These are phyloP conservation scores for Aspergillus sp. DNA, from an alignment of 2,329 filamentous ascomycete genomes.

Conservation along the genomic window DNA sequence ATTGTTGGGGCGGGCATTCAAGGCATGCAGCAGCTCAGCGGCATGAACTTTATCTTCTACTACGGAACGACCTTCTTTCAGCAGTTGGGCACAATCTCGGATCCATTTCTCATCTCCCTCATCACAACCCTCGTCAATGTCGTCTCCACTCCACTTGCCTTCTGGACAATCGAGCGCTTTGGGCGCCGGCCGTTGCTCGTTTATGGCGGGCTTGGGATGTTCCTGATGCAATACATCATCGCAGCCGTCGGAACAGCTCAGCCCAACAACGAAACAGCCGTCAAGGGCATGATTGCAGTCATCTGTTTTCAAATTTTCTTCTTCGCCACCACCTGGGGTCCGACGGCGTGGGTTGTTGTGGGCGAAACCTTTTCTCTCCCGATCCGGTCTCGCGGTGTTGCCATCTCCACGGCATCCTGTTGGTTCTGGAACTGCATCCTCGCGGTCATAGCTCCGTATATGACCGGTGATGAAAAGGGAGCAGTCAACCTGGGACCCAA, in stretches of 20 bases:
- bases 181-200: conserved; percentile 82
- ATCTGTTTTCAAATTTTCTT: conserved; percentile 93
- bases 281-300: conserved; percentile 76
- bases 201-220: conserved; percentile 78
- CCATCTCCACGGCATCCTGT: conserved; percentile 83
- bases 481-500: conserved; percentile 59
- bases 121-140: conserved; percentile 90
- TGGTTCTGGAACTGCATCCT: conserved; percentile 86
- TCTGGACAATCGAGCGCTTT: conserved; percentile 81
- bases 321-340: conserved; percentile 88
- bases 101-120: conserved; percentile 81
- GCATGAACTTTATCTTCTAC: too few species aligned
- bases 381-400: conserved; percentile 85
- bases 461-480: conserved; percentile 58
- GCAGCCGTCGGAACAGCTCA: conserved; percentile 72
- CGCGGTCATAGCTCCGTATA: conserved; percentile 73
- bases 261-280: conserved; percentile 50
- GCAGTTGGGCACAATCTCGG: conserved; percentile 72
- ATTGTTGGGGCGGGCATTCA: conserved; percentile 62
- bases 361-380: conserved; percentile 89
- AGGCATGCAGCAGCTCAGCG: too few species aligned
- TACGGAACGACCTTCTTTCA: conserved; percentile 66
- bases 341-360: conserved; percentile 72
- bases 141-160: conserved; percentile 80
- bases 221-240: conserved; percentile 84